phyloP scores from a whole-genome alignment of 129 eudicot species.

The Sambucus nigra region DNA sequence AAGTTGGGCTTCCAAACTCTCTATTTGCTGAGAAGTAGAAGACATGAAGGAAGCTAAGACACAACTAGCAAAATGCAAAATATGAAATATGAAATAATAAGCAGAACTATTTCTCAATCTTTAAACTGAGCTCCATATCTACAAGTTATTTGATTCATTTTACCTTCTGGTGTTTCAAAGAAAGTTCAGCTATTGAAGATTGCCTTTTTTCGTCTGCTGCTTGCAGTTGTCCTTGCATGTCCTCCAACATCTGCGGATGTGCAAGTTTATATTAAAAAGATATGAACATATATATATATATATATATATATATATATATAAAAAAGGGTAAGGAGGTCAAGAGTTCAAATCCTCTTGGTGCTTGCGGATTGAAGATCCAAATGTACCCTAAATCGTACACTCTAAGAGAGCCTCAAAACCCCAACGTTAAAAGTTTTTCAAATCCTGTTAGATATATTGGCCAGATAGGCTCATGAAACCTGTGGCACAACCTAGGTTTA shows the following conservation, averaged over 20 bases:
- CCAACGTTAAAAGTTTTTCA: background rate
- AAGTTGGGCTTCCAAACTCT: slow-evolving; percentile 83
- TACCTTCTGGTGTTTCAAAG: slow-evolving; percentile 86
- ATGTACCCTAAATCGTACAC: too few species aligned
- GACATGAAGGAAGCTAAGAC: background rate
- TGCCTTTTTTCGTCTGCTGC: slow-evolving; percentile 84
- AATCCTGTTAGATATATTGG: background rate
- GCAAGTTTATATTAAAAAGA: slow-evolving; percentile 5
- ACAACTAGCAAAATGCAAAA: background rate
- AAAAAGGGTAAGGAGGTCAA: too few species aligned
- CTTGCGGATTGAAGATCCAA: too few species aligned
- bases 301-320: background rate
- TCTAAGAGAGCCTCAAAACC: too few species aligned
- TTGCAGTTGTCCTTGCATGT: slow-evolving; percentile 59
- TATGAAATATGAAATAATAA: background rate
- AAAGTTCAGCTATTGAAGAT: slow-evolving; percentile 68
- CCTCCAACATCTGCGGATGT: slow-evolving; percentile 58
- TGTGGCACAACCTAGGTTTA: background rate
- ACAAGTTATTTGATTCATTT: slow-evolving; percentile 3
- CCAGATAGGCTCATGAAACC: background rate
- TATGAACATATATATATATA: background rate
- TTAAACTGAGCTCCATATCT: background rate
- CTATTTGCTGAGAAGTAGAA: slow-evolving; percentile 52
- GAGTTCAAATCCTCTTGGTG: too few species aligned
- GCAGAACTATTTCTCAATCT: slow-evolving; percentile 5